Conservation (phyloP, 495 filamentous ascomycete species). For the Paragyromitra xinjiangensis region DNA sequence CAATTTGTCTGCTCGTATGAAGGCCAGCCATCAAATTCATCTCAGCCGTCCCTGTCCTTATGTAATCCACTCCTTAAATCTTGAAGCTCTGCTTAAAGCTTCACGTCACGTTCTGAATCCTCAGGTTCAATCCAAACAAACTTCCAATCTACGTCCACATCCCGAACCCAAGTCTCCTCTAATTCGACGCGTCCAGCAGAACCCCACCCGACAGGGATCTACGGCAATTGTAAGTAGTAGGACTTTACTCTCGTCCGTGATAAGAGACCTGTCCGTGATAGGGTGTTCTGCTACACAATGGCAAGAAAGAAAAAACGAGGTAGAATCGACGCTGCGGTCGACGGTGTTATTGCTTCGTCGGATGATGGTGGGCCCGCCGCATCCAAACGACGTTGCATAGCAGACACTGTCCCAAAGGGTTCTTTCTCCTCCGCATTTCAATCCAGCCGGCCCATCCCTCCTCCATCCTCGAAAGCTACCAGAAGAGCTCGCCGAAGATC, state of each 20-base stretch:
- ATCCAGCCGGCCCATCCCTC: not conserved
- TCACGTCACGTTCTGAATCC: too few species aligned
- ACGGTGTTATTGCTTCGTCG: slow-evolving; percentile 1
- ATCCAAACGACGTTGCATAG: not conserved
- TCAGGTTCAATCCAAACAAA: too few species aligned
- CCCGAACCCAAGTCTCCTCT: too few species aligned
- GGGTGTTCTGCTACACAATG: slow-evolving; percentile 10
- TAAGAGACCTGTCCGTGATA: slow-evolving; percentile 8
- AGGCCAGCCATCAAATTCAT: too few species aligned
- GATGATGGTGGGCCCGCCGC: slow-evolving; percentile 6
- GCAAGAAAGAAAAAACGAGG: not conserved
- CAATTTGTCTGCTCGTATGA: too few species aligned
- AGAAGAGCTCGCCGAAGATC: too few species aligned
- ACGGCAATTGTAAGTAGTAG: not conserved
- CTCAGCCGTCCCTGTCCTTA: too few species aligned
- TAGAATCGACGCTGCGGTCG: not conserved
- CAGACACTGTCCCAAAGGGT: not conserved
- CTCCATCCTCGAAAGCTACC: not conserved
- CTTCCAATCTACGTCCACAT: too few species aligned
- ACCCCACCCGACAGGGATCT: too few species aligned
- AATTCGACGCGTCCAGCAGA: too few species aligned
- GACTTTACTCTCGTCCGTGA: slow-evolving; percentile 7
- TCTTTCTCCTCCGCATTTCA: not conserved
- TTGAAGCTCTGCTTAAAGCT: too few species aligned
- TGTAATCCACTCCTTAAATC: too few species aligned